phyloP scores from a whole-genome alignment of 2,329 filamentous ascomycete genomes.

The Alternaria atra region DNA sequence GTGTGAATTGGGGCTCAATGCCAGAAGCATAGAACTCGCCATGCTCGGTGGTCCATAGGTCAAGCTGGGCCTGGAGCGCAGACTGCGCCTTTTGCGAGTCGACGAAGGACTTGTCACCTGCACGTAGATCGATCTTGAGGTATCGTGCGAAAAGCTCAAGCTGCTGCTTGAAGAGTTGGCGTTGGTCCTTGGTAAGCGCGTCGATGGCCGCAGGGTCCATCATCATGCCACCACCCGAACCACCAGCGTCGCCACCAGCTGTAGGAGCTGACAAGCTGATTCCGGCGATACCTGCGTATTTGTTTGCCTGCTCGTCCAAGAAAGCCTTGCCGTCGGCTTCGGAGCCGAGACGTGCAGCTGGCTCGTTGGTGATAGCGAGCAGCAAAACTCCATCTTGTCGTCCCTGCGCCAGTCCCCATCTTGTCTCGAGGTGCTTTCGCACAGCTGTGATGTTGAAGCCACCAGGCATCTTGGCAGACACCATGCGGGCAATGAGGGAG shows the following conservation, averaged over 20 bases:
- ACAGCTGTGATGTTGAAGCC: slow-evolving; percentile 98
- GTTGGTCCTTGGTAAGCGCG: slow-evolving; percentile 95
- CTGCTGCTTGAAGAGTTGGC: slow-evolving; percentile 96
- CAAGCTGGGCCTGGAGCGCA: slow-evolving; percentile 89
- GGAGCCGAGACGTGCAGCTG: slow-evolving; percentile 83
- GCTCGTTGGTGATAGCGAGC: slow-evolving; percentile 91
- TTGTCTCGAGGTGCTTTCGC: slow-evolving; percentile 91
- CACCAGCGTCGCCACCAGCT: slow-evolving; percentile 76
- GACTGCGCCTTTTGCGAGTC: slow-evolving; percentile 85
- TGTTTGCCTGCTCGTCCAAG: slow-evolving; percentile 86
- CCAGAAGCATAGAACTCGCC: slow-evolving; percentile 95
- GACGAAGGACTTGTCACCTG: slow-evolving; percentile 94
- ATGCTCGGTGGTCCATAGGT: slow-evolving; percentile 94
- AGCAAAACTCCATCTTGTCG: slow-evolving; percentile 91
- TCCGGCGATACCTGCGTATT: slow-evolving; percentile 85
- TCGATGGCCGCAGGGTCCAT: slow-evolving; percentile 99
- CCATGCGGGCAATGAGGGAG: slow-evolving; percentile 89
- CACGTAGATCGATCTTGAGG: slow-evolving; percentile 93
- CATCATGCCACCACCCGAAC: slow-evolving; percentile 89
- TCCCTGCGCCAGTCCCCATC: slow-evolving; percentile 87
- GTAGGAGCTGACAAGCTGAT: slow-evolving; percentile 80
- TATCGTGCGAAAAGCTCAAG: slow-evolving; percentile 94
- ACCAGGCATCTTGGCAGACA: slow-evolving; percentile 99
- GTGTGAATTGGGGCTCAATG: slow-evolving; percentile 92
- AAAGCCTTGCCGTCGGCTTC: slow-evolving; percentile 92